Conservation (phyloP, 345 rosid genomes). For the Bruguiera gymnorhiza region DNA sequence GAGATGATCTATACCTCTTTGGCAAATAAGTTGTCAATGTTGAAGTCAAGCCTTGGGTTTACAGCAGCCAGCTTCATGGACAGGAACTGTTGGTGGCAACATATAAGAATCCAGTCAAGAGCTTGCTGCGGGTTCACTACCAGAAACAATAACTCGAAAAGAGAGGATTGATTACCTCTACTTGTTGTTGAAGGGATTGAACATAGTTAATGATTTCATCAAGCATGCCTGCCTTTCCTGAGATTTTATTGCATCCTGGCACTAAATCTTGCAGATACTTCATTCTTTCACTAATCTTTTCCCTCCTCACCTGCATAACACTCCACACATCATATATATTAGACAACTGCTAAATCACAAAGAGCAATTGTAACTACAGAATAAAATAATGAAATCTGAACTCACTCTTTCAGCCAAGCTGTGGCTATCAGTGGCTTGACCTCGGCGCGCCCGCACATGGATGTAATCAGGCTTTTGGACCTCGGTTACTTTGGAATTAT, state of each 20-base stretch:
- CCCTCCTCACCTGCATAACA: conserved; percentile 73
- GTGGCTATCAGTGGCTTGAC: conserved; percentile 98
- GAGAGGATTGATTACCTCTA: conserved; percentile 42
- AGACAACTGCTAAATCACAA: not conserved
- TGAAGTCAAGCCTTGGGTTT: conserved; percentile 57
- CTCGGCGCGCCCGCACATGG: conserved; percentile 95
- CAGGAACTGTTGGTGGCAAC: conserved; percentile 46
- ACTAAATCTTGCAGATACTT: conserved; percentile 78
- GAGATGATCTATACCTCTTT: conserved; percentile 43
- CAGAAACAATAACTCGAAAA: not conserved
- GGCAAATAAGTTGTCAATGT: conserved; percentile 43
- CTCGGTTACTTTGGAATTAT: conserved; percentile 59
- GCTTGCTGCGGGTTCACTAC: not conserved
- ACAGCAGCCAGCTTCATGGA: conserved; percentile 71
- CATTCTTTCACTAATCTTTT: conserved; percentile 84
- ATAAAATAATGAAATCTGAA: not conserved
- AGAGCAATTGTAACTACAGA: no score
- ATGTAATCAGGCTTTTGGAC: conserved; percentile 76
- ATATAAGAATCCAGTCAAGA: not conserved
- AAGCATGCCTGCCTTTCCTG: conserved; percentile 82
- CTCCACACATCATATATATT: not conserved
- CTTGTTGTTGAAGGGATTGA: conserved; percentile 75
- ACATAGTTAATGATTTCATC: conserved; percentile 91
- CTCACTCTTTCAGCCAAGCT: conserved; percentile 98
- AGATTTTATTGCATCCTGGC: conserved; percentile 69